These are phyloP conservation scores for Hirschioporus abietinus DNA, from an alignment of 768 basidiomycete genomes.

Conservation along the genomic window DNA sequence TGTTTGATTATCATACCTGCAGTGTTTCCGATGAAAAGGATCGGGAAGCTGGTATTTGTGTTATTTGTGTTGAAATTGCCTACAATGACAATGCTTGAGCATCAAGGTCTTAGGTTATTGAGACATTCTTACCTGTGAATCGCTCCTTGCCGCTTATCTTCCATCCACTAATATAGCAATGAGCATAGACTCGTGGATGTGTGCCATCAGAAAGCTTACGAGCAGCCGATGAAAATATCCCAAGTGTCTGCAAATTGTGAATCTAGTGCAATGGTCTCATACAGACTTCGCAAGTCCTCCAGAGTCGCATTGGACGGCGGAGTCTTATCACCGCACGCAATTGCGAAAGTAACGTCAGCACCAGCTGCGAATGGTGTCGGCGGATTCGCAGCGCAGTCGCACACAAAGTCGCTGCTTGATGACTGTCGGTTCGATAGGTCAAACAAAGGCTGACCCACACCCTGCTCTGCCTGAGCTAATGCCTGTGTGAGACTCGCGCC, in stretches of 20 bases:
- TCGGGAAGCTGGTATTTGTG: neutral
- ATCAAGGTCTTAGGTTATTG: neutral
- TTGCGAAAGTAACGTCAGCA: neutral
- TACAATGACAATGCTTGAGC: neutral
- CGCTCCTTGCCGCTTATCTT: slow-evolving; percentile 12
- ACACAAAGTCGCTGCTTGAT: neutral
- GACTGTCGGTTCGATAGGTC: neutral
- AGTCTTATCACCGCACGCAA: neutral
- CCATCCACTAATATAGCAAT: slow-evolving; percentile 11
- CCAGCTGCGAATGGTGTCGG: neutral
- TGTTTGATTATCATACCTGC: neutral
- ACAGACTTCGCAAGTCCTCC: slow-evolving; percentile 6
- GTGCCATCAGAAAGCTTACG: neutral
- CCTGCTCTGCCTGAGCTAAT: slow-evolving; percentile 21
- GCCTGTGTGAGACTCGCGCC: slow-evolving; percentile 15
- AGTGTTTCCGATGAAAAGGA: slow-evolving; percentile 3
- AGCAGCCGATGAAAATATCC: neutral
- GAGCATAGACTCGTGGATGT: neutral
- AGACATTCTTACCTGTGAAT: slow-evolving; percentile 8
- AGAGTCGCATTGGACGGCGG: neutral
- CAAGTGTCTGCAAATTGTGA: slow-evolving; percentile 13
- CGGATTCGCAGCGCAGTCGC: neutral
- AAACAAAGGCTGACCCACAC: slow-evolving; percentile 15
- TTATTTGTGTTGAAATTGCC: slow-evolving; percentile 2
- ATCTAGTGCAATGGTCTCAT: slow-evolving; percentile 5